Conservation (phyloP, 768 basidiomycete species). For the Pisolithus marmoratus region DNA sequence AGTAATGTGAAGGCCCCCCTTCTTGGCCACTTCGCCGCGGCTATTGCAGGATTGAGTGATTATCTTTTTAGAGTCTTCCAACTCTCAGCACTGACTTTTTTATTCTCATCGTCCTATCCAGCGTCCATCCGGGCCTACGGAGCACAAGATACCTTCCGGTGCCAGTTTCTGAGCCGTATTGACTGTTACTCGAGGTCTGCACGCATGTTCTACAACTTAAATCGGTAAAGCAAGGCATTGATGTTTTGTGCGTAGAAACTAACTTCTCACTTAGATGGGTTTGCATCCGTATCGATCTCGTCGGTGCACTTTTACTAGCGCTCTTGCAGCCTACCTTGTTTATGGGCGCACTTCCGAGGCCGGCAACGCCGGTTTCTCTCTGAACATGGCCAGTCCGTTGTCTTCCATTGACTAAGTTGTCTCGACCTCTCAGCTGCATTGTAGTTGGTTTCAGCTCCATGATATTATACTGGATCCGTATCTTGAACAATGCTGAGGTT, state of each 20-base stretch:
- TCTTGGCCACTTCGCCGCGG: conserved; percentile 46
- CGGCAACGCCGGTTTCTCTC: conserved; percentile 34
- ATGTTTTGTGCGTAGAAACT: background rate
- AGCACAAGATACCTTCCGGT: conserved; percentile 39
- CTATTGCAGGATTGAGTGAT: conserved; percentile 44
- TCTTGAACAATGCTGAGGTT: conserved; percentile 41
- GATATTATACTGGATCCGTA: conserved; percentile 48
- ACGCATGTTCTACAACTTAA: conserved; percentile 42
- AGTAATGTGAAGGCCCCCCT: conserved; percentile 45
- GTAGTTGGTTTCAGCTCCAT: conserved; percentile 48
- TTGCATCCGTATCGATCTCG: conserved; percentile 47
- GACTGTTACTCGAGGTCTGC: conserved; percentile 41
- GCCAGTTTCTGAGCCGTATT: conserved; percentile 39
- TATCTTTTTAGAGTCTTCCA: background rate
- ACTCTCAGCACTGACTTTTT: conserved; percentile 10
- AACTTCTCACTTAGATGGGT: conserved; percentile 34
- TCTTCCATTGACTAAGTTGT: background rate
- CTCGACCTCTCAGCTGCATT: background rate
- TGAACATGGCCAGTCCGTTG: conserved; percentile 36
- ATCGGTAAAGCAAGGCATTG: conserved; percentile 27
- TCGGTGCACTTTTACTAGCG: conserved; percentile 49
- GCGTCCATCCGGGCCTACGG: conserved; percentile 52
- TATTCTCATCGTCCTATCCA: background rate
- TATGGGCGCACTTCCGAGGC: conserved; percentile 37
- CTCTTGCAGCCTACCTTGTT: conserved; percentile 47